Evolutionary conservation across 2,329 filamentous ascomycete species (phyloP), one percentile per base, ranked within the genome.

Genomic region (Pseudogymnoascus sp.): DNA sequence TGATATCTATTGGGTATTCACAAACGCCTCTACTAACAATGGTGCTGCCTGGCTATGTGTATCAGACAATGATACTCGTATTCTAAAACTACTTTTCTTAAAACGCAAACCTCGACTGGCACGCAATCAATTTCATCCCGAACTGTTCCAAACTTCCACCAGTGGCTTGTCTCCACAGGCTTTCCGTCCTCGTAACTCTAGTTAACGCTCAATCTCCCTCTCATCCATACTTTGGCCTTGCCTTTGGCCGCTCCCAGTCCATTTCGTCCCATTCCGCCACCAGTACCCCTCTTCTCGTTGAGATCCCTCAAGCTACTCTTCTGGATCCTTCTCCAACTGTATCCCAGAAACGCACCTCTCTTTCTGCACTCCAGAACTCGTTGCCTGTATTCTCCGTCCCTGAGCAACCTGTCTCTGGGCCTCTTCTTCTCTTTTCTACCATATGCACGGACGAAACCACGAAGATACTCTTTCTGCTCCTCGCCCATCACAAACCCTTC

Each of bases 321-420:
- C 4, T 60, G 58, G 3, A 79, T 78, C 54, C 85, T 78, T 10
- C 85, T 83, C 79, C 94, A 97, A 1, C 89, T 90, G 72, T 99
- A 99, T 0, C 93, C 93, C 64, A 95, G 75, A 73, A 97, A 97
- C 0, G 91, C 92, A 26, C 84, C 88, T 71, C 82, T 83, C 74
- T 93, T 96, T 63, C 94, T 83, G 65, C 94, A 81, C 66, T 90
- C 85, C 73, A 97, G 77, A n/a, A 88, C 91, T 13, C 80, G 78
- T 40, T 79, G 80, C 40, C 84, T 87, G 5, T 87, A 81, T 7
- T 78, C 75, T 26, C 80, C 81, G 72, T 97, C 93, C 44, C 93
- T 81, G 29, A 97, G 76, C 62, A 97, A 75, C 68, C 88, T 88
- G 73, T 99, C 94, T n/a, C 92, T 81, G 0, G 93, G 85, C 64